Evolutionary conservation across 108 stramenopile genomes (phyloP).

Genomic region (Ochromonas danica): DNA sequence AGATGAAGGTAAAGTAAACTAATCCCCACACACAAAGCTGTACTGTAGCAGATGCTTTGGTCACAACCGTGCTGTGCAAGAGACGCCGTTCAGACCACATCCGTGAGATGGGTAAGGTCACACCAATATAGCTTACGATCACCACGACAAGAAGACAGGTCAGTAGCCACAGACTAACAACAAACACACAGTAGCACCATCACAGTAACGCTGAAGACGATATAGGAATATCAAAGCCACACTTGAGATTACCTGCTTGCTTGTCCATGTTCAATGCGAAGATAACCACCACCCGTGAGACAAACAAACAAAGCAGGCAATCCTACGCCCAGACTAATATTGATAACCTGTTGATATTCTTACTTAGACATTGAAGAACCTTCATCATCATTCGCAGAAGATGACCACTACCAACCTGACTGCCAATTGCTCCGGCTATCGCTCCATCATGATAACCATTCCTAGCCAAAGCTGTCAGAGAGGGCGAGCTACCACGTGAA

Average conservation of each 20-base stretch:
- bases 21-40: conserved; percentile 14
- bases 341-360: conserved; percentile 27
- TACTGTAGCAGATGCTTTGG: conserved; percentile 15
- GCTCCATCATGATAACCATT: conserved; percentile 35
- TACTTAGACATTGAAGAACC: not conserved
- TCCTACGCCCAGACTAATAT: conserved; percentile 12
- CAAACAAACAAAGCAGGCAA: conserved; percentile 20
- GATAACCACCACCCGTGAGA: conserved; percentile 11
- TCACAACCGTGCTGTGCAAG: conserved; percentile 13
- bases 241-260: not conserved
- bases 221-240: not conserved
- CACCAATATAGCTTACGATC: conserved; percentile 25
- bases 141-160: not conserved
- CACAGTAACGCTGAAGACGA: not conserved
- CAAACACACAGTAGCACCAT: conserved; percentile 21
- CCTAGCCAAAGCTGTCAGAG: conserved; percentile 10
- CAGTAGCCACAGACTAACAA: not conserved
- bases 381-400: not conserved
- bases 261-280: not conserved
- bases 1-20: conserved; percentile 17
- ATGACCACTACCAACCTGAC: conserved; percentile 11
- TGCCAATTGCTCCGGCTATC: conserved; percentile 22
- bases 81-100: conserved; percentile 13
- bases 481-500: conserved; percentile 13
- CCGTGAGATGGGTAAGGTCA: conserved; percentile 21